phyloP scores from a whole-genome alignment of 495 filamentous ascomycete genomes.

The Podospora pseudocomata region DNA sequence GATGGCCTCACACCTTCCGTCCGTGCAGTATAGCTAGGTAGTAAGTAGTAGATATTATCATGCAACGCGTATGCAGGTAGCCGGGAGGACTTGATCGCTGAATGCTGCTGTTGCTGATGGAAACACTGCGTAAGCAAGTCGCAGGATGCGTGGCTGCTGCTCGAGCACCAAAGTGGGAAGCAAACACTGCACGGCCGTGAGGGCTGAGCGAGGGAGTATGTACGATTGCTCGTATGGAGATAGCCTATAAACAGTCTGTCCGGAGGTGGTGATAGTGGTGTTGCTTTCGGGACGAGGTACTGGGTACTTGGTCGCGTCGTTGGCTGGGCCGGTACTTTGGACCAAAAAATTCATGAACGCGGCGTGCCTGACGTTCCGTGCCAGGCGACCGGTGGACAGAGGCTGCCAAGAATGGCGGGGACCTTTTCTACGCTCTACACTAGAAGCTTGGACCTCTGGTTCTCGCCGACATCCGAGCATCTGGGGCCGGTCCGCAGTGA shows the following conservation, averaged over 20 bases:
- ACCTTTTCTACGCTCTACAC: not conserved
- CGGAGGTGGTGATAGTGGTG: not conserved
- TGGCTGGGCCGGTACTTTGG: not conserved
- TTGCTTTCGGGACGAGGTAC: not conserved
- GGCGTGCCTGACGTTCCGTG: not conserved
- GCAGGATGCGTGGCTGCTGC: not conserved
- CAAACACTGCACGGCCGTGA: not conserved
- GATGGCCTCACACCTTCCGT: not conserved
- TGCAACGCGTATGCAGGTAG: constrained; percentile 12
- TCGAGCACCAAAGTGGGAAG: not conserved
- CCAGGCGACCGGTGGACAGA: not conserved
- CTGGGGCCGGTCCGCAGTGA: not conserved
- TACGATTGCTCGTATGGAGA: not conserved
- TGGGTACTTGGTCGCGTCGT: not conserved
- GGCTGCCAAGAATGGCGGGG: not conserved
- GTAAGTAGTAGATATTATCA: not conserved
- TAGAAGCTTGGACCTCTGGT: constrained; percentile 3
- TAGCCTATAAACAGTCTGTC: no score
- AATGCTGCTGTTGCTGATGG: not conserved
- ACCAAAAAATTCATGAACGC: not conserved
- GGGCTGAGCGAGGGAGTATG: not conserved
- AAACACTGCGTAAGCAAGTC: not conserved
- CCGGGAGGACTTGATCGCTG: not conserved
- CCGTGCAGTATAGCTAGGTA: not conserved
- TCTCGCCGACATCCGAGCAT: constrained; percentile 10